Evolutionary conservation across 2,329 filamentous ascomycete genomes (phyloP).

Genomic region (Colletotrichum chlorophyti): DNA sequence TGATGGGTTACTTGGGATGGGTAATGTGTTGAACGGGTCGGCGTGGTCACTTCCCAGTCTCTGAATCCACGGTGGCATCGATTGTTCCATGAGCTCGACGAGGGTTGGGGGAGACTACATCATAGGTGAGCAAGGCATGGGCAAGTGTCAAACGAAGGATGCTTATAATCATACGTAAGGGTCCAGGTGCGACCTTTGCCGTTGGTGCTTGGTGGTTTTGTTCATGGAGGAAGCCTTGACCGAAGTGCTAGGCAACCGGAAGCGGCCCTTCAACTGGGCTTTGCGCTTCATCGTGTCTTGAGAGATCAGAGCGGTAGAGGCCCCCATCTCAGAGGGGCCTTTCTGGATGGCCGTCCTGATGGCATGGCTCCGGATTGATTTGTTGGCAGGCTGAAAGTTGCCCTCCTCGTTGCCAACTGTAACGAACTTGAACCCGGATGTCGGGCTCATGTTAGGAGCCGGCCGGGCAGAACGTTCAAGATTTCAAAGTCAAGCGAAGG

Average conservation of each 20-base stretch:
- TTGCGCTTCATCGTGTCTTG: slow-evolving; percentile 10
- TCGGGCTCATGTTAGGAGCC: not conserved
- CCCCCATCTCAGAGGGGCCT: not conserved
- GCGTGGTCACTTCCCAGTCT: slow-evolving; percentile 11
- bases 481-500: not conserved
- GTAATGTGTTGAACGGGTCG: slow-evolving; percentile 30
- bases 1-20: slow-evolving; percentile 18
- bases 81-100: not conserved
- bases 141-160: too few relatives aligned
- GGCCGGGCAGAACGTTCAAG: not conserved
- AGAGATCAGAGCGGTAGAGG: slow-evolving; percentile 8
- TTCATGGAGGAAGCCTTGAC: not conserved
- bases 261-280: slow-evolving; percentile 23
- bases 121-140: not conserved
- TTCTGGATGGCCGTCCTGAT: slow-evolving; percentile 27
- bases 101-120: not conserved
- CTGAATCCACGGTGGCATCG: slow-evolving; percentile 13
- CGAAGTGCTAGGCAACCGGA: slow-evolving; percentile 9
- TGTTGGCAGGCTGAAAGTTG: slow-evolving; percentile 15
- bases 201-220: not conserved
- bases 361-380: slow-evolving; percentile 26
- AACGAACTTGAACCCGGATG: slow-evolving; percentile 28
- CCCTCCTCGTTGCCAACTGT: slow-evolving; percentile 5
- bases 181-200: not conserved
- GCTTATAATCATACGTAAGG: too few relatives aligned